Percentiles rank a stretch among this genome's conserved stretches.
phyloP scores from a whole-genome alignment of 2,329 filamentous ascomycete species.

The Fusarium falciforme region DNA sequence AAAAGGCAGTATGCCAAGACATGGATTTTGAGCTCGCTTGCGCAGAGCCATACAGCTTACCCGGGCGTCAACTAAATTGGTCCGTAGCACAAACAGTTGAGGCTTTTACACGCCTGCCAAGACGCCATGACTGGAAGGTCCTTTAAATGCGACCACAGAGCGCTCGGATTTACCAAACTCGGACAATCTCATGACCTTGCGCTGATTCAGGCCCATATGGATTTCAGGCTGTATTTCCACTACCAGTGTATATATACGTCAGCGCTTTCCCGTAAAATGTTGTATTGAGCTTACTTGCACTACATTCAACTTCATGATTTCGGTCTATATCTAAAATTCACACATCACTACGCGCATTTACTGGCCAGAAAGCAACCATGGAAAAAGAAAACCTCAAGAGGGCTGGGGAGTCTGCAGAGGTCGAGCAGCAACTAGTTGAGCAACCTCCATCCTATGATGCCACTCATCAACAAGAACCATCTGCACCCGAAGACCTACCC shows the following conservation, averaged over 20 bases:
- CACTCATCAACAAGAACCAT: neutral
- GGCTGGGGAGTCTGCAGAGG: neutral
- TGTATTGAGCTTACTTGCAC: neutral
- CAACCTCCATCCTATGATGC: slow-evolving; percentile 16
- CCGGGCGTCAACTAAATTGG: neutral
- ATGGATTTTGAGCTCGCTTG: neutral
- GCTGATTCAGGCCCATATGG: neutral
- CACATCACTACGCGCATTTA: fast-evolving
- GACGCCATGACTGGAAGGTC: neutral
- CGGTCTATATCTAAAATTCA: neutral
- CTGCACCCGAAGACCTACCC: slow-evolving; percentile 16
- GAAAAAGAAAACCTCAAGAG: neutral
- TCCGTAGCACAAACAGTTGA: neutral
- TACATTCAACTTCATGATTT: neutral
- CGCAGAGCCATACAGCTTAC: neutral
- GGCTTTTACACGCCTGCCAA: neutral
- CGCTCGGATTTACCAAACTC: neutral
- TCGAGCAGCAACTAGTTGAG: neutral
- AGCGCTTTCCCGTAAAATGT: neutral
- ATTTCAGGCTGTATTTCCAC: neutral
- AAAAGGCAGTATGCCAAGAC: neutral
- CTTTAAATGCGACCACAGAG: neutral
- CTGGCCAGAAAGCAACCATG: neutral
- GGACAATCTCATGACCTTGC: neutral
- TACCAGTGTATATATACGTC: neutral